Evolutionary conservation across 768 basidiomycete genomes (phyloP).

Genomic region (Exidia glandulosa): DNA sequence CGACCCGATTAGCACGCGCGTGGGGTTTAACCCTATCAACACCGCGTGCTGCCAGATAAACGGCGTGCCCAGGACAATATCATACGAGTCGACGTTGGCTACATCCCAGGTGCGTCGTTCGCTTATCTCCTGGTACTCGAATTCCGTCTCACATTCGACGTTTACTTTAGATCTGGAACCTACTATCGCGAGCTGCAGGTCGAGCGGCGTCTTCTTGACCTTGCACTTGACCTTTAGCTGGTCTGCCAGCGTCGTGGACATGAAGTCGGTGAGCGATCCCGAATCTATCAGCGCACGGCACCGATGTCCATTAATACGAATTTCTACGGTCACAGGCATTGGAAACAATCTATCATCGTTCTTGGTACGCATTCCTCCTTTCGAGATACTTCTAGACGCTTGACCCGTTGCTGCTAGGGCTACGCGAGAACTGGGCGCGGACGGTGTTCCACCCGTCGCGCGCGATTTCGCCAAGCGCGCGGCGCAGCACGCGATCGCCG

Average conservation of each 20-base stretch:
- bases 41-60: constrained; percentile 24
- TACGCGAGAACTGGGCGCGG: too few species aligned
- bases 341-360: constrained; percentile 4
- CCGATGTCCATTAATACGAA: constrained; percentile 1
- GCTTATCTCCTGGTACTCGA: constrained; percentile 4
- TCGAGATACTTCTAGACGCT: too few species aligned
- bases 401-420: too few species aligned
- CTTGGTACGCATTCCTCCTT: background rate
- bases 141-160: background rate
- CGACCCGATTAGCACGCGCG: background rate
- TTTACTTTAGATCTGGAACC: constrained; percentile 6
- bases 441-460: too few species aligned
- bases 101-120: constrained; percentile 15
- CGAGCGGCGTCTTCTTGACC: constrained; percentile 1
- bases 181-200: constrained; percentile 4
- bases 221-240: constrained; percentile 1
- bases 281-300: constrained; percentile 4
- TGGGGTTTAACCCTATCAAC: constrained; percentile 15
- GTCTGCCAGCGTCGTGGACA: constrained; percentile 7
- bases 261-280: constrained; percentile 6
- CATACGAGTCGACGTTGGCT: constrained; percentile 25
- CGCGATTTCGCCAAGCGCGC: too few species aligned
- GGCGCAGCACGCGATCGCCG: too few species aligned
- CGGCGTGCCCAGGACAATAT: constrained; percentile 24
- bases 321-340: background rate